These are phyloP conservation scores for Pseudozyma sp. DNA, from an alignment of 1,284 basidiomycete species.

Conservation along the genomic window DNA sequence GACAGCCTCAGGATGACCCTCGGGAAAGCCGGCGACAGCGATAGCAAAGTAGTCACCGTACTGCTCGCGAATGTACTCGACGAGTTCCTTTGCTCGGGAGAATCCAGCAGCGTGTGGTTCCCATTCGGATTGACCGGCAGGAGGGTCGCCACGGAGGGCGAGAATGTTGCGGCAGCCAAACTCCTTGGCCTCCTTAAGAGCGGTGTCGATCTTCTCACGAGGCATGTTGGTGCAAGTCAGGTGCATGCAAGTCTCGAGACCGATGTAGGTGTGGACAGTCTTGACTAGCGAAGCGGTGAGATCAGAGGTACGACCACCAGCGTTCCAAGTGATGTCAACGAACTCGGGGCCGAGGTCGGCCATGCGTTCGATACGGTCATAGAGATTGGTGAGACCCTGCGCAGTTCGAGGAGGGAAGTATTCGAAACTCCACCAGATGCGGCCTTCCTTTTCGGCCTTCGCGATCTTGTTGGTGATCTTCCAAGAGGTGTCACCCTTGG, in stretches of 20 bases:
- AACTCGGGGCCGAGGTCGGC: slow-evolving; percentile 93
- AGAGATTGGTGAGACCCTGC: slow-evolving; percentile 74
- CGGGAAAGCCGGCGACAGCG: slow-evolving; percentile 71
- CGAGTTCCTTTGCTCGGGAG: slow-evolving; percentile 63
- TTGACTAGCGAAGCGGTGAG: slow-evolving; percentile 82
- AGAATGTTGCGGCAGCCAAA: slow-evolving; percentile 94
- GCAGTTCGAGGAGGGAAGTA: slow-evolving; percentile 95
- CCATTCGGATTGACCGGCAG: slow-evolving; percentile 71
- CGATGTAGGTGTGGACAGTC: slow-evolving; percentile 73
- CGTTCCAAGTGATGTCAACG: slow-evolving; percentile 99
- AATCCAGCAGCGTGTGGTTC: slow-evolving; percentile 65
- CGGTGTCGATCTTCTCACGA: slow-evolving; percentile 89
- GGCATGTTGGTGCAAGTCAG: slow-evolving; percentile 76
- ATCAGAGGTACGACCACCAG: slow-evolving; percentile 83
- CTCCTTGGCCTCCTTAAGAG: slow-evolving; percentile 89
- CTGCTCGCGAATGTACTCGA: slow-evolving; percentile 64
- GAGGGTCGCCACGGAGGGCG: slow-evolving; percentile 80
- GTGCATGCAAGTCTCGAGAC: slow-evolving; percentile 69
- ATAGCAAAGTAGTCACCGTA: slow-evolving; percentile 68
- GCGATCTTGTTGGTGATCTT: slow-evolving; percentile 68
- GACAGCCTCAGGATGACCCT: slow-evolving; percentile 74
- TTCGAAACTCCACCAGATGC: slow-evolving; percentile 77
- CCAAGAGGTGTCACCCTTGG: slow-evolving; percentile 52
- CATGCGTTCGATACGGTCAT: slow-evolving; percentile 97
- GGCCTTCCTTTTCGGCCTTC: slow-evolving; percentile 65